Evolutionary conservation across 2,329 filamentous ascomycete genomes (phyloP).

Genomic region (Microdochium nivale): DNA sequence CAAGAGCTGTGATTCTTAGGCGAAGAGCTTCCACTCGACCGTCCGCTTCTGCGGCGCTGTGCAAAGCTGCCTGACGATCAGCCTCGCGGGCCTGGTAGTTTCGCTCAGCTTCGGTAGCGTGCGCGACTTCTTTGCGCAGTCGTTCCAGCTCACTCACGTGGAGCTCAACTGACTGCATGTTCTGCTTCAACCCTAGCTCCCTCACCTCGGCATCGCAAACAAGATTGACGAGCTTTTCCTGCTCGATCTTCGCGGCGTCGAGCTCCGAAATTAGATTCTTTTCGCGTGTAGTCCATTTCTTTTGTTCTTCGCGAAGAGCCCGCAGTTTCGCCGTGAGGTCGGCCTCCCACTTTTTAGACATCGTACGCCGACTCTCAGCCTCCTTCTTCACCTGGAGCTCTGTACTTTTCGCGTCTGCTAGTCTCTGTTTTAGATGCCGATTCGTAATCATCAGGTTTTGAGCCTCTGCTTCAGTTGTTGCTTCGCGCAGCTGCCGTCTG

Average conservation of each 20-base stretch:
- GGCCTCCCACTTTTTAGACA: slow-evolving; percentile 71
- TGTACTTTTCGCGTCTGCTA: slow-evolving; percentile 63
- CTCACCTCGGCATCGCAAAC: slow-evolving; percentile 62
- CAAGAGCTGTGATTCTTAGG: slow-evolving; percentile 44
- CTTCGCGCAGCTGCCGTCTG: slow-evolving; percentile 65
- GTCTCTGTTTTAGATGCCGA: slow-evolving; percentile 60
- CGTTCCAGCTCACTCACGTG: slow-evolving; percentile 51
- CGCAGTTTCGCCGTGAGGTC: slow-evolving; percentile 61
- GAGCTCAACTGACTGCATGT: slow-evolving; percentile 53
- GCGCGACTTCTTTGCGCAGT: slow-evolving; percentile 49
- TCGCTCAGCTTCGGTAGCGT: slow-evolving; percentile 51
- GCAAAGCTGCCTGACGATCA: slow-evolving; percentile 46
- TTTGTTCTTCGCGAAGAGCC: slow-evolving; percentile 60
- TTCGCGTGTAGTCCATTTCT: slow-evolving; percentile 51
- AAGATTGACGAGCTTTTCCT: slow-evolving; percentile 54
- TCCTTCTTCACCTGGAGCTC: slow-evolving; percentile 66
- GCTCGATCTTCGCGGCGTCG: slow-evolving; percentile 47
- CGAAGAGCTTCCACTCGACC: slow-evolving; percentile 50
- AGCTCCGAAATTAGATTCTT: slow-evolving; percentile 50
- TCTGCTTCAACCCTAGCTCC: slow-evolving; percentile 55
- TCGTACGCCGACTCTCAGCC: slow-evolving; percentile 59
- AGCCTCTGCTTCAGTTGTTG: slow-evolving; percentile 71
- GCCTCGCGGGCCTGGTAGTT: slow-evolving; percentile 57
- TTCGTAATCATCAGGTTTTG: slow-evolving; percentile 74
- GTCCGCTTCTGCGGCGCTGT: slow-evolving; percentile 49